Base-by-base conservation (phyloP, 2,329 filamentous ascomycete genomes). In the Pseudocercospora fuligena region DNA sequence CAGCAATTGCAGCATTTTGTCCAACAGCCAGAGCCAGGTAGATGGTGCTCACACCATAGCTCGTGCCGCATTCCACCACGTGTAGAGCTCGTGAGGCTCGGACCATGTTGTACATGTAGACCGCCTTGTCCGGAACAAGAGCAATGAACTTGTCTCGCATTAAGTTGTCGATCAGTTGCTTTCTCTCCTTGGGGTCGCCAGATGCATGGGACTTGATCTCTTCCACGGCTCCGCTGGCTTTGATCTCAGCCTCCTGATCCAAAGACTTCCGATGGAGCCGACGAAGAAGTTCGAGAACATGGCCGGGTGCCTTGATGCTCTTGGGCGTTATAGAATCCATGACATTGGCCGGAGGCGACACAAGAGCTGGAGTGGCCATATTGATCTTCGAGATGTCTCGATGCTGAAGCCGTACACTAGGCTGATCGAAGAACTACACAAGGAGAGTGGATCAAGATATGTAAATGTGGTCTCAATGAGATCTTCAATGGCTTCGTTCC, bases 1-100 rank as follows among this genome's bases (percentile, higher is more conserved):
- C 78, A n/a, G 67, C 70, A 2, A 61, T 66, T 0, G 68, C 71
- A 0, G 78, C 79, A 65, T 85, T 88, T 63, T 85, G 80, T 0
- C 80, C 80, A 0, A 86, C 85, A 0, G 86, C 88, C 1, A 89
- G 78, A 0, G 87, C 86, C 1, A 89, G 81, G 66, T 89, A 90
- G 53, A 89, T 87, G 0, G 87, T 89, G 64, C 84, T 87, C 1
- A 90, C 82, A 2, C 88, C 88, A 65, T 87, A 89, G 49, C 83
- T 85, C 0, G 88, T 89, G 0, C 87, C 88, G 0, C 86, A 87
- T 72, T 90, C 87, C 43, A 89, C 82, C 23, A 89, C 78, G 49
- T 81, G 82, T 1, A 78, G 79, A 0, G 87, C 87, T 1, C 82
- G 80, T 9, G 77, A 83, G 11, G 82, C 79, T 2, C 82, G 81